phyloP scores from a whole-genome alignment of 192 early-diverging fungal genomes.

The Coemansia reversa region DNA sequence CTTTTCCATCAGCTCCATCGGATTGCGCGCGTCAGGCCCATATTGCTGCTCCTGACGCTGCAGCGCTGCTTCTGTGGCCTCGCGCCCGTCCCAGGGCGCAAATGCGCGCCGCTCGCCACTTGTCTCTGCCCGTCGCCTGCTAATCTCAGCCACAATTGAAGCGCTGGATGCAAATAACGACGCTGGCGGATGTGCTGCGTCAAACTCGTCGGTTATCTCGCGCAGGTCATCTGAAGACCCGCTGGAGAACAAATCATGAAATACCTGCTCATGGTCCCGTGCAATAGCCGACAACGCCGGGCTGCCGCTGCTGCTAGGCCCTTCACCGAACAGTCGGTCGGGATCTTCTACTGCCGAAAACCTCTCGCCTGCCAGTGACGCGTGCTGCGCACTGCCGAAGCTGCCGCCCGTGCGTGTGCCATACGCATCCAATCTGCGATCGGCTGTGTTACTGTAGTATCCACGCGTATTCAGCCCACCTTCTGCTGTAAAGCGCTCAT shows the following conservation, averaged over 20 bases:
- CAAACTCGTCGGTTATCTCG: conserved; percentile 20
- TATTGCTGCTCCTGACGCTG: conserved; percentile 32
- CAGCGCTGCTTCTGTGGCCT: conserved; percentile 37
- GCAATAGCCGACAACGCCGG: conserved; percentile 33
- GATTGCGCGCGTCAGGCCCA: conserved; percentile 8
- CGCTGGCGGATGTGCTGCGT: conserved; percentile 21
- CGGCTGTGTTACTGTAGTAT: too few relatives aligned
- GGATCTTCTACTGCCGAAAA: conserved; percentile 18
- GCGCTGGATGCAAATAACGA: conserved; percentile 49
- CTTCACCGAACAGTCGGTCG: conserved; percentile 36
- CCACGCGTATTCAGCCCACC: too few relatives aligned
- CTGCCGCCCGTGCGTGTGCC: conserved; percentile 17
- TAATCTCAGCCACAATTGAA: conserved; percentile 39
- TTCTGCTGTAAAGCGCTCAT: too few relatives aligned
- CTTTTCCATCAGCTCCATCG: conserved; percentile 41
- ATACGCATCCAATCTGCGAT: neutral
- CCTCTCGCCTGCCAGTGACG: conserved; percentile 3
- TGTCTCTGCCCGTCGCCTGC: conserved; percentile 9
- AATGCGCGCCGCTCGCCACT: conserved; percentile 10
- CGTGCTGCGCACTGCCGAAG: conserved; percentile 12
- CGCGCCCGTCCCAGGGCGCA: conserved; percentile 46
- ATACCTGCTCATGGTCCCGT: conserved; percentile 45
- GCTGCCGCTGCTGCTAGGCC: conserved; percentile 15
- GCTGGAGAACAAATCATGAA: conserved; percentile 26
- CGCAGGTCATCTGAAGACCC: conserved; percentile 2